These are phyloP conservation scores for Lentinula lateritia DNA, from an alignment of 768 basidiomycete species.

Conservation along the genomic window DNA sequence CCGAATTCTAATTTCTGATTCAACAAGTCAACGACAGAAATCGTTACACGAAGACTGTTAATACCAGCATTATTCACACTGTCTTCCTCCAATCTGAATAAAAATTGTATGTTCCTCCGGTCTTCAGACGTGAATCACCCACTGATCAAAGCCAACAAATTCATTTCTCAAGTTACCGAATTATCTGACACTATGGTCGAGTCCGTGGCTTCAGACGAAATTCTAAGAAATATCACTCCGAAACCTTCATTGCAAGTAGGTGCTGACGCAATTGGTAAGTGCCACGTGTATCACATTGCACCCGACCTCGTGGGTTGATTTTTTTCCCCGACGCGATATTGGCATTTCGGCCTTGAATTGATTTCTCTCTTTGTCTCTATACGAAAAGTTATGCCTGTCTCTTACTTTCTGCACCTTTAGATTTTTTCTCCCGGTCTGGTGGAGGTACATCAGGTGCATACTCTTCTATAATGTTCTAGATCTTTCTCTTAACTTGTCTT, in stretches of 20 bases:
- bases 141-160: background rate
- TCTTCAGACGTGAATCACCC: background rate
- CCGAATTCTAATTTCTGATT: background rate
- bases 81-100: background rate
- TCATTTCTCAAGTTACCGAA: background rate
- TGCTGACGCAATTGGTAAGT: background rate
- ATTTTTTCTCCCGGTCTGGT: background rate
- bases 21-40: background rate
- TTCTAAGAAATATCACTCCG: conserved; percentile 1
- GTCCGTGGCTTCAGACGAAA: background rate
- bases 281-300: background rate
- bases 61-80: background rate
- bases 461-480: background rate
- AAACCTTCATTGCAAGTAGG: background rate
- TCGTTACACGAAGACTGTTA: background rate
- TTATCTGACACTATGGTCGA: background rate
- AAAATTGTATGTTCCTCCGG: background rate
- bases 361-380: background rate
- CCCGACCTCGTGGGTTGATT: background rate
- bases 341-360: background rate
- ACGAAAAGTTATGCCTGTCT: conserved; percentile 6
- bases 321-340: background rate
- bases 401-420: conserved; percentile 2
- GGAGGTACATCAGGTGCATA: conserved; percentile 7
- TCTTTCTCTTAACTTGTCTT: background rate